Evolutionary conservation across 2,329 filamentous ascomycete species (phyloP), one percentile per base, ranked within the genome.

Genomic region (Cytospora piceae): DNA sequence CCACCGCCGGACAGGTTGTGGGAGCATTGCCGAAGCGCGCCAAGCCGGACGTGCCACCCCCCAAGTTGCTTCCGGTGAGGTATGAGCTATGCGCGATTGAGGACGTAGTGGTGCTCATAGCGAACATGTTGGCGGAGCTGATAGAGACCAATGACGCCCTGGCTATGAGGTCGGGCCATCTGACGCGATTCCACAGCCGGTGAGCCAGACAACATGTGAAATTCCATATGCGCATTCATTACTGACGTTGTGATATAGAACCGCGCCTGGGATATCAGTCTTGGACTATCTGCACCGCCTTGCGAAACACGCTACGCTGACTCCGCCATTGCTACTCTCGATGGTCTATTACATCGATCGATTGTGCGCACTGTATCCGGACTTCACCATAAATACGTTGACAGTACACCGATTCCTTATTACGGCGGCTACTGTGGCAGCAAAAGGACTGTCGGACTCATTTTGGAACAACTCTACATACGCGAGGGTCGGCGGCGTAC

Each of bases 281-380:
- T 84, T 90, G 68, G 95, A 99, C 76, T 99, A 99, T 75, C 85
- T 99, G 42, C 91, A 95, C 73, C 90, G 95, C 69, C 83, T 99
- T 65, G 95, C 96, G 29, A 93, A 93, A 66, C 95, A 99, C 76
- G 95, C 95, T 31, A 97, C 94, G 0, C 84, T 99, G 3, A 93
- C 93, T 8, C 94, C 95, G 15, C 94, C 95, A 0, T 90, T 99
- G 59, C 84, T 99, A n/a, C 86, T 99, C 42, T 95, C 94, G 71
- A 98, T 99, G 93, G 95, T 99, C 65, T 99, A 96, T 75, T 99
- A 98, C 74, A 98, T 99, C 73, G 95, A 99, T 79, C 90, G 93
- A 37, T 85, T 99, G 27, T 99, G 94, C 77, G 90, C 92, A 14
- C 83, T 96, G 66, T 99, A 97, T 75, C 91, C 92, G 3, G 91